Base-by-base conservation (phyloP, 2,329 filamentous ascomycete genomes). In the Camillea tinctor region DNA sequence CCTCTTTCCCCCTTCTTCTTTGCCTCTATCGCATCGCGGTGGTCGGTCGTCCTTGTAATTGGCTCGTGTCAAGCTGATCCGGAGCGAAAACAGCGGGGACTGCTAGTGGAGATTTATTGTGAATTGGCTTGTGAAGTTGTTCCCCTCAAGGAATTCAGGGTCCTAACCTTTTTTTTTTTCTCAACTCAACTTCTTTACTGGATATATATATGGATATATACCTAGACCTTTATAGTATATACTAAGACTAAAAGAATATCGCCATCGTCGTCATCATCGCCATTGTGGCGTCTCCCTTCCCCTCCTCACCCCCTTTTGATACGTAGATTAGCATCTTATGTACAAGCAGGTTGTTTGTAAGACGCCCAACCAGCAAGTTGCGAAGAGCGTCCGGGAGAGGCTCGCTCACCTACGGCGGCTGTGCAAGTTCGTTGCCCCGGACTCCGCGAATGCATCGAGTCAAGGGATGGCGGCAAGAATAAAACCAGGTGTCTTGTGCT, bases 401-500 rank as follows among this genome's bases (percentile, higher is more conserved):
- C n/a, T n/a, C n/a, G 36, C 36, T 44, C 36, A 44, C 36, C 36
- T 44, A 44, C 36, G 36, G 36, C 36, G 36, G 36, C 36, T 44
- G 36, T 44, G 36, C 36, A 15, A 17, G 36, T 11, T 44, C 36
- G 36, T n/a, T 44, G 36, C 36, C 36, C 36, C 36, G 36, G 36
- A 44, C 36, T 44, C 36, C 36, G 36, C 36, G 36, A 44, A 15
- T 44, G 36, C 36, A 15, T 53, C 23, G 26, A 52, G 23, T 36
- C 51, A 17, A 20, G 15, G 24, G 17, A 36, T 30, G 51, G 19
- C 11, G 24, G 55, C 22, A 57, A 15, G n/a, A 48, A 13, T 56
- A 23, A 21, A 11, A 55, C 48, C 54, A 61, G 24, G 59, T 50
- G 55, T 52, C 60, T 54, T 50, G 58, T 52, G 56, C 48, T 58